Base-by-base conservation (phyloP, 1,284 basidiomycete species). In the Leccinum solheimii region DNA sequence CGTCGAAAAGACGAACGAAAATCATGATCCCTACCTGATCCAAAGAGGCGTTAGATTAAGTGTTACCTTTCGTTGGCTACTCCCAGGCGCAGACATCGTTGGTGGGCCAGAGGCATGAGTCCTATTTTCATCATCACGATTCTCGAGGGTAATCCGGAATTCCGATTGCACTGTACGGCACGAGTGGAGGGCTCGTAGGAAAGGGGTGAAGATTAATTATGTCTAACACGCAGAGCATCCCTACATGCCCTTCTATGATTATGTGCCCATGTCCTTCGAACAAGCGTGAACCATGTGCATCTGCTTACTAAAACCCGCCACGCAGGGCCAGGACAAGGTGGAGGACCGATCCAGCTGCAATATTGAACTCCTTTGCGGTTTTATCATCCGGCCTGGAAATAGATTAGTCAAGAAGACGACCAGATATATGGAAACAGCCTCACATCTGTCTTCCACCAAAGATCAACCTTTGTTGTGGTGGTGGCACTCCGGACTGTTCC, bases 401-500 rank as follows among this genome's bases (percentile, higher is more conserved):
- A 53, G 7, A n/a, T 63, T 50, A 57, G 61, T 27, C 40, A 52
- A 32, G 34, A 61, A 55, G 26, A 54, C 32, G 26, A 23, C 55
- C 30, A 40, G 48, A 52, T 55, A 54, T 57, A 56, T 57, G 16
- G 40, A 43, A 52, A 55, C 19, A 40, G 21, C 84, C 94, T 75
- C 71, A 98, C 97, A 99, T 92, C 73, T 98, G 97, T 76, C 97
- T 89, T 52, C 97, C 97, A 70, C 87, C 80, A 76, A 92, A 98
- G 76, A 99, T 99, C 70, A 99, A 79, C 63, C 97, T 87, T 76
- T 99, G 97, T 77, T 99, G 97, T 45, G 85, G 92, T 63, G 97
- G 97, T 16, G 97, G 97, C 55, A 99, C 97, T 71, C 97, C 97
- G 48, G 96, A 97, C 79, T 99, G 97, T 80, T 98, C 97, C 77